A percentile compares a stretch with the other conserved stretches of the same genome.
These are phyloP conservation scores for Beauveria sp. DNA, from an alignment of 2,329 filamentous ascomycete species.

Conservation along the genomic window DNA sequence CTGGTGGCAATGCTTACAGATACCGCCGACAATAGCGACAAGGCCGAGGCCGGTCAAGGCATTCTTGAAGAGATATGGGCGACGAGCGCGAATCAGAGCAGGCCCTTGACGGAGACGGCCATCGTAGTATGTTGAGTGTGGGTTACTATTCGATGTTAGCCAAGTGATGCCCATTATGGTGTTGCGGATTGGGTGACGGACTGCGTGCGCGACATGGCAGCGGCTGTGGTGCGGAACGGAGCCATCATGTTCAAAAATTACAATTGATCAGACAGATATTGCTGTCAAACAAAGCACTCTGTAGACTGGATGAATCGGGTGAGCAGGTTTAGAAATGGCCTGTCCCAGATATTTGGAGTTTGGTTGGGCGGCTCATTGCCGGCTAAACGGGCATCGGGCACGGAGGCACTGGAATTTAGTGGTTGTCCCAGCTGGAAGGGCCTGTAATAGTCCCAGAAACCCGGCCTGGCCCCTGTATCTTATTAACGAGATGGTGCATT, in stretches of 20 bases:
- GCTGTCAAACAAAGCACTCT: not conserved
- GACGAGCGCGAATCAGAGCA: conserved; percentile 82
- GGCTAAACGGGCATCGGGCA: conserved; percentile 1
- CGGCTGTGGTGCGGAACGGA: not conserved
- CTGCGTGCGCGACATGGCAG: conserved; percentile 9
- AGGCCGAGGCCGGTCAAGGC: conserved; percentile 71
- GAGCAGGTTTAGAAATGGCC: not conserved
- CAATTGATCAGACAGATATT: not conserved
- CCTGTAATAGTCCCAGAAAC: not conserved
- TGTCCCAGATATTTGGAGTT: not conserved
- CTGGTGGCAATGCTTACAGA: conserved; percentile 59
- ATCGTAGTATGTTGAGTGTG: conserved; percentile 78
- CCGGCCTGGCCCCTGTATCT: not conserved
- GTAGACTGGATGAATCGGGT: not conserved
- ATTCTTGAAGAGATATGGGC: conserved; percentile 90
- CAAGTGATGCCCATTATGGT: not conserved
- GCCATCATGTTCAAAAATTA: not conserved
- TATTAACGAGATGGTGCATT: not conserved
- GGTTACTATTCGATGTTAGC: conserved; percentile 26
- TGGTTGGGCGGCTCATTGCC: conserved; percentile 8
- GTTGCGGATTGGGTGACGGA: not conserved
- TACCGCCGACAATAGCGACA: conserved; percentile 65
- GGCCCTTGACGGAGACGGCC: conserved; percentile 76
- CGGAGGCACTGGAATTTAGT: not conserved
- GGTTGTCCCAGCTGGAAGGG: not conserved